These are phyloP conservation scores for Yamadazyma siamensis DNA, from an alignment of 1,139 yeast genomes.

Conservation along the genomic window DNA sequence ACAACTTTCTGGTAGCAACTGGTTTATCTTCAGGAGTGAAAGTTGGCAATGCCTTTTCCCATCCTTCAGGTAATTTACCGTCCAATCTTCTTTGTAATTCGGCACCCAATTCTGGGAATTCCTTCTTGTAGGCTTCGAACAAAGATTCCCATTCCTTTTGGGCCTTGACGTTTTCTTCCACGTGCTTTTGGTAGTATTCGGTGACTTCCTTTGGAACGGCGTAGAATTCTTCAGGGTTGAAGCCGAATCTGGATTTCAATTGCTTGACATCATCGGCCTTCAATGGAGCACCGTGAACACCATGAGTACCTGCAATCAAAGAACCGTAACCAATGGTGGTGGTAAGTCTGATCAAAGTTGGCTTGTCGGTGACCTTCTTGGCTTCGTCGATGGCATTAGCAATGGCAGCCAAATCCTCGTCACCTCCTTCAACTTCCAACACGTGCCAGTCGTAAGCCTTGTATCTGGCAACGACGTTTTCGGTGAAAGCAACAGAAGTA, in stretches of 20 bases:
- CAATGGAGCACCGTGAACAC: slow-evolving; percentile 97
- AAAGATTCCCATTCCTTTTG: slow-evolving; percentile 74
- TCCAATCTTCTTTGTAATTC: slow-evolving; percentile 75
- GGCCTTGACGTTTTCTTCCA: slow-evolving; percentile 53
- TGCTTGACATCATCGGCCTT: slow-evolving; percentile 91
- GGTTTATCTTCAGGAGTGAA: slow-evolving; percentile 79
- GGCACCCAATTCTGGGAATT: slow-evolving; percentile 75
- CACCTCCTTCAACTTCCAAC: slow-evolving; percentile 73
- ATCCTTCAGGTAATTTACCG: slow-evolving; percentile 78
- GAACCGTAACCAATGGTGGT: slow-evolving; percentile 98
- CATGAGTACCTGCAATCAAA: slow-evolving; percentile 76
- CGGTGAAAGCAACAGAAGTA: slow-evolving; percentile 90
- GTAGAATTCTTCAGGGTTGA: slow-evolving; percentile 82
- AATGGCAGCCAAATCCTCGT: slow-evolving; percentile 73
- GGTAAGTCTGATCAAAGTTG: slow-evolving; percentile 83
- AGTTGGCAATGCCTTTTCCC: slow-evolving; percentile 77
- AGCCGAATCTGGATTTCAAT: slow-evolving; percentile 81
- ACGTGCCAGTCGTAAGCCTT: slow-evolving; percentile 96
- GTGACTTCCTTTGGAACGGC: slow-evolving; percentile 81
- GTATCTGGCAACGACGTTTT: slow-evolving; percentile 83
- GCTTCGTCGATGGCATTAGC: slow-evolving; percentile 72
- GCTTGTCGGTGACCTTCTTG: slow-evolving; percentile 74
- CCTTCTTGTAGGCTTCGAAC: slow-evolving; percentile 58
- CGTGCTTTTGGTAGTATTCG: slow-evolving; percentile 59
- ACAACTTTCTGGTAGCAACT: slow-evolving; percentile 92